These are phyloP conservation scores for Gynochthodes officinalis DNA, from an alignment of 257 asterid species.

Conservation along the genomic window DNA sequence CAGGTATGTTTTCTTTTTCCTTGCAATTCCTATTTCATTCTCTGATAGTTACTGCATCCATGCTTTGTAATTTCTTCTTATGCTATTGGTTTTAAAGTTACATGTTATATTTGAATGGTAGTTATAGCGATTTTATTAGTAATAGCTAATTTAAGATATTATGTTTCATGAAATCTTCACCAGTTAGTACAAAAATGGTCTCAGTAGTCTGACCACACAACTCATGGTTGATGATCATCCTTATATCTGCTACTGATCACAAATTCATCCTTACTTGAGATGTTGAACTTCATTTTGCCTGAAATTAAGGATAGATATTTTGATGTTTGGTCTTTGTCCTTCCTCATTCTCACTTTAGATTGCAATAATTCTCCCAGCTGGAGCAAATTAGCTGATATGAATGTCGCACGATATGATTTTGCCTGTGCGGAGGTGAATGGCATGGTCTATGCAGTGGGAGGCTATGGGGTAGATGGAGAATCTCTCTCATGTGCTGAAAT, in stretches of 20 bases:
- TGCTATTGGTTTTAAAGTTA: neutral
- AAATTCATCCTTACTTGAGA: neutral
- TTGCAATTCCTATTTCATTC: neutral
- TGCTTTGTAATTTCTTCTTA: neutral
- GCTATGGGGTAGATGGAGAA: constrained; percentile 60
- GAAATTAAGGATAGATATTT: neutral
- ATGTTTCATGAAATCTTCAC: neutral
- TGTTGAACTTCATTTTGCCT: neutral
- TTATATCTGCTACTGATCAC: neutral
- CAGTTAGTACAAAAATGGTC: neutral
- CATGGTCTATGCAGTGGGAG: constrained; percentile 65
- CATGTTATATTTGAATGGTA: neutral
- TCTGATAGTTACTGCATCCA: neutral
- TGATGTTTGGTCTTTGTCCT: neutral
- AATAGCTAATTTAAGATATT: neutral
- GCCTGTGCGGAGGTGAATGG: constrained; percentile 84
- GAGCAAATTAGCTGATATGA: constrained; percentile 74
- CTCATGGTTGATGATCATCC: neutral
- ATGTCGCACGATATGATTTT: constrained; percentile 72
- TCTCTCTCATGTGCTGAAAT: constrained; percentile 71
- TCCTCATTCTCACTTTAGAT: neutral
- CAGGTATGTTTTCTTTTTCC: constrained; percentile 44
- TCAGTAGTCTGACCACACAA: neutral
- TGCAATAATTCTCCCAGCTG: constrained; percentile 46
- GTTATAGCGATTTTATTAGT: neutral